Conservation (phyloP, 371 early-diverging fungal species). For the Mucor plumbeus region DNA sequence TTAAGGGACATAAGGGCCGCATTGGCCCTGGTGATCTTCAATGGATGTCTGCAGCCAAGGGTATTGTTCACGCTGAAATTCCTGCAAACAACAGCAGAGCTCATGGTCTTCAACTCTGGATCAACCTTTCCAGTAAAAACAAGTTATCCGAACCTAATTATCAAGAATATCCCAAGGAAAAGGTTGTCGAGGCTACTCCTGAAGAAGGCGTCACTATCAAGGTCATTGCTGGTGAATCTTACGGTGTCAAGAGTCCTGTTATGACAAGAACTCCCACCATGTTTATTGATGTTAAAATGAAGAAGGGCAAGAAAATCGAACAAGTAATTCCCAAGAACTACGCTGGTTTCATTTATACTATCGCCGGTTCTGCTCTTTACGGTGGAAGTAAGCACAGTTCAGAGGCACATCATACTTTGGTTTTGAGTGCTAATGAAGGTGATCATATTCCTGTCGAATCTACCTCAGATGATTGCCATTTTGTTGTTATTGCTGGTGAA, state of each 20-base stretch:
- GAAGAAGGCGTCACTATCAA: conserved; percentile 67
- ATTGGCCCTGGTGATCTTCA: conserved; percentile 76
- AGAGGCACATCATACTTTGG: conserved; percentile 61
- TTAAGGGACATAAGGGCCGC: conserved; percentile 75
- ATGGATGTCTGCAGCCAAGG: conserved; percentile 82
- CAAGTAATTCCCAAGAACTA: conserved; percentile 65
- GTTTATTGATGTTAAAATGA: conserved; percentile 73
- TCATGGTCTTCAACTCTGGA: conserved; percentile 85
- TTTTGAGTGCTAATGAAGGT: conserved; percentile 53
- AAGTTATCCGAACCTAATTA: conserved; percentile 81
- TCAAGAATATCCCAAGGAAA: conserved; percentile 70
- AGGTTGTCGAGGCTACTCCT: conserved; percentile 63
- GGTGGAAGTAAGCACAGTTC: conserved; percentile 53
- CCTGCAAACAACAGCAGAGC: conserved; percentile 56
- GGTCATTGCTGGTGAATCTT: conserved; percentile 78
- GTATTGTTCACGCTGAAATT: conserved; percentile 84
- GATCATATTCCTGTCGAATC: conserved; percentile 51
- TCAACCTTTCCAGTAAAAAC: conserved; percentile 81
- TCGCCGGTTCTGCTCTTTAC: conserved; percentile 62
- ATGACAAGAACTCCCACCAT: conserved; percentile 72
- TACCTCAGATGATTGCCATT: conserved; percentile 57
- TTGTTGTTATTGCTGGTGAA: conserved; percentile 65
- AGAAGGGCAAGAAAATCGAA: conserved; percentile 56
- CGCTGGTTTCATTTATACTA: conserved; percentile 72
- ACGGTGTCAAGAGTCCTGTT: conserved; percentile 66